Base-by-base conservation (phyloP, 2,329 filamentous ascomycete genomes). In the Scedosporium minutisporum region DNA sequence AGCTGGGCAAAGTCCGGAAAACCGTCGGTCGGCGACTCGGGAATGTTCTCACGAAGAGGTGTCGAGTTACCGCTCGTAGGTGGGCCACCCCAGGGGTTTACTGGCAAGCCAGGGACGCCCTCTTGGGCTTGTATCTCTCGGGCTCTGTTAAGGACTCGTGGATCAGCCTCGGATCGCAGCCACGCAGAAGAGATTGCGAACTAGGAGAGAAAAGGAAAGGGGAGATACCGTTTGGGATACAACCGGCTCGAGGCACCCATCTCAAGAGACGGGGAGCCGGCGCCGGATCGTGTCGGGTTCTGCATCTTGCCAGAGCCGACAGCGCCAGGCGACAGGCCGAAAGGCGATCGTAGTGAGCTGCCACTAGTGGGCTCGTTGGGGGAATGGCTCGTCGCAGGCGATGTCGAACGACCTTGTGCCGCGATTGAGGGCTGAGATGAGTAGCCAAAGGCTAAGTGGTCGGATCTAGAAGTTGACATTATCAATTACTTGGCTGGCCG, bases 81-180 rank as follows among this genome's bases (percentile, higher is more conserved):
- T 67, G 95, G 93, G 10, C 95, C 93, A 81, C 92, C 92, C 95
- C 95, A 97, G 53, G 89, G 88, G 71, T 87, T 86, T 61, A 88
- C 76, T 74, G 81, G 82, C 70, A 84, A 82, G 71, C 81, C 87
- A 72, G 80, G 78, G 59, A 96, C 82, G 60, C 93, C 93, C 82
- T 97, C 93, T 78, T 97, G 93, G 62, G 93, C 93, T 78, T 97
- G 93, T 65, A 97, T 97, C 76, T 99, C 95, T 74, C 95, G 86
- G 67, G 95, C 93, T 72, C 93, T 96, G 65, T n/a, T n/a, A 38
- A 60, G 63, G 23, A 53, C 23, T 55, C 25, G 48, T 23, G 23
- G 12, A 55, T 55, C 12, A 55, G 51, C 23, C 51, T 27, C 51
- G 12, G 51, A 14, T 14, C 51, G 44, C 14, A 18, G 23, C 23